These are phyloP conservation scores for Cymbopogon citratus DNA, from an alignment of 176 grass and related monocot genomes.

Conservation along the genomic window DNA sequence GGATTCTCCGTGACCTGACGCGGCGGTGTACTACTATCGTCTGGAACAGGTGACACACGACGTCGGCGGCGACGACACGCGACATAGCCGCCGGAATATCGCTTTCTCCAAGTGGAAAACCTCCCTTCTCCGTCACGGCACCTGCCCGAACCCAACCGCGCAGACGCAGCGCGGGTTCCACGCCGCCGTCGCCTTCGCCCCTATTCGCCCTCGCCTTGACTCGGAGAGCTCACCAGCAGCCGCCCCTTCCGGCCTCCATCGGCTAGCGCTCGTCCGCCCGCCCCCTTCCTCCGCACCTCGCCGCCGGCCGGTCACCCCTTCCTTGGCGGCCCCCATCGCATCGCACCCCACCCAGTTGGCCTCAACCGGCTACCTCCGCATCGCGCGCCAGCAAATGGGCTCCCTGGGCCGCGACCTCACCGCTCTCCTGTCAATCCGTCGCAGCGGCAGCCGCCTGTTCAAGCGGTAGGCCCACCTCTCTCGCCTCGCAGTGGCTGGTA, in stretches of 20 bases:
- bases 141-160: neutral
- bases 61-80: neutral
- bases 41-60: neutral
- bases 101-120: neutral
- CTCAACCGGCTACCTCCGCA: neutral
- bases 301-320: neutral
- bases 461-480: conserved; percentile 12
- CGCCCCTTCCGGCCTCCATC: conserved; percentile 11
- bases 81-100: neutral
- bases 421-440: conserved; percentile 30
- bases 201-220: neutral
- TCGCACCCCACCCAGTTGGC: neutral
- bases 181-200: neutral
- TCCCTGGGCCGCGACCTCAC: conserved; percentile 16
- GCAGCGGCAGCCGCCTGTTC: conserved; percentile 41
- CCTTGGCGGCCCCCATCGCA: neutral
- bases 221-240: neutral
- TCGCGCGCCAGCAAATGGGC: conserved; percentile 24
- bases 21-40: neutral
- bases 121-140: neutral
- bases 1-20: neutral
- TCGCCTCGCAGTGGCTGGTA: neutral
- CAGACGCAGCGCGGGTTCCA: neutral
- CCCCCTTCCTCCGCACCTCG: neutral
- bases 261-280: neutral